Conservation (phyloP, 2,329 filamentous ascomycete species). For the Zymoseptoria pseudotritici region DNA sequence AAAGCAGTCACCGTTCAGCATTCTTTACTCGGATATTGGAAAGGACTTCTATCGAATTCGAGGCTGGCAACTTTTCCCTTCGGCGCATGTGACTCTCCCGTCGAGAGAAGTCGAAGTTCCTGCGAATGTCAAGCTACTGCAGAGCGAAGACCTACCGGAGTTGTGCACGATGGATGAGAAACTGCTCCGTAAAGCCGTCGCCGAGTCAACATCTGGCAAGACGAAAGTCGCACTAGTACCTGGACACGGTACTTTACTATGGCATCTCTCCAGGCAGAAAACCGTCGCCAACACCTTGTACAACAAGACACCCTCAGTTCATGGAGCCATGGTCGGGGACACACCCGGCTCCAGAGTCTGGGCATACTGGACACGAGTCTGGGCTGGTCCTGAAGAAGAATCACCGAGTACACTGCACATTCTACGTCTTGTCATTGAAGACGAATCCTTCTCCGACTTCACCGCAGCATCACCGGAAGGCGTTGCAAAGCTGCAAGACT, state of each 20-base stretch:
- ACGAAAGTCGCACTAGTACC: slow-evolving; percentile 57
- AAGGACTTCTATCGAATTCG: slow-evolving; percentile 68
- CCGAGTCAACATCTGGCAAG: slow-evolving; percentile 19
- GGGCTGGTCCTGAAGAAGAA: slow-evolving; percentile 48
- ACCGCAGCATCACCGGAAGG: slow-evolving; percentile 18
- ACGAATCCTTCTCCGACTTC: slow-evolving; percentile 27
- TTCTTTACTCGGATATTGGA: slow-evolving; percentile 83
- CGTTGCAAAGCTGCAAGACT: slow-evolving; percentile 10
- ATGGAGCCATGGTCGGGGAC: slow-evolving; percentile 60
- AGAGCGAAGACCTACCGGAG: slow-evolving; percentile 51
- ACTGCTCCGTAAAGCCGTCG: slow-evolving; percentile 51
- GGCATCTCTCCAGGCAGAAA: slow-evolving; percentile 76
- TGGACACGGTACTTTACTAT: slow-evolving; percentile 59
- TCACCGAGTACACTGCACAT: slow-evolving; percentile 62
- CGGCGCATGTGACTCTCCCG: slow-evolving; percentile 61
- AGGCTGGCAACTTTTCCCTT: slow-evolving; percentile 71
- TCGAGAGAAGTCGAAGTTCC: slow-evolving; percentile 16
- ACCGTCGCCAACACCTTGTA: slow-evolving; percentile 63
- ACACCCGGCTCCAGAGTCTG: slow-evolving; percentile 54
- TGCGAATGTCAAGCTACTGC: slow-evolving; percentile 35
- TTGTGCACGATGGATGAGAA: slow-evolving; percentile 59
- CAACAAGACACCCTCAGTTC: slow-evolving; percentile 49
- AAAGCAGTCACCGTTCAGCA: slow-evolving; percentile 55
- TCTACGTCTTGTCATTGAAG: slow-evolving; percentile 60
- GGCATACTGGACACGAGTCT: slow-evolving; percentile 65